Percentiles rank a stretch among this genome's conserved stretches.
phyloP scores from a whole-genome alignment of 148 eudicot species.

The Polygonum aviculare region DNA sequence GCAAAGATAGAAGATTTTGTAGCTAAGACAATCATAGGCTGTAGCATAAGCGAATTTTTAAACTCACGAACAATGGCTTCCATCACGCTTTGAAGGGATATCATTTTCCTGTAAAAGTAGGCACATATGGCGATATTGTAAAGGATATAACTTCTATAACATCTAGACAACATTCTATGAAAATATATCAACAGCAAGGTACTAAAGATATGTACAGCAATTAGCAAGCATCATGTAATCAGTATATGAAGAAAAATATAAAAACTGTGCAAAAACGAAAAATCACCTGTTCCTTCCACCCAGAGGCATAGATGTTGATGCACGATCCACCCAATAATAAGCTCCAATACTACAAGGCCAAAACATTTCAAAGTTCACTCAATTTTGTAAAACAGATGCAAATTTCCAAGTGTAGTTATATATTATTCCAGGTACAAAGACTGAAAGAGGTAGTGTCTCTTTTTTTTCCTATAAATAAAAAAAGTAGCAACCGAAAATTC shows the following conservation, averaged over 20 bases:
- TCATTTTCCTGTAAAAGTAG: constrained; percentile 40
- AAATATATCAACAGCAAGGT: neutral
- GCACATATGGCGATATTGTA: neutral
- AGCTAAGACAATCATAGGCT: constrained; percentile 84
- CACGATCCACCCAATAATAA: constrained; percentile 84
- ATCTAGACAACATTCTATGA: neutral
- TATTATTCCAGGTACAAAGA: neutral
- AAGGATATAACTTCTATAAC: neutral
- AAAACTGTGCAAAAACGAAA: neutral
- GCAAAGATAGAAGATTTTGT: constrained; percentile 53
- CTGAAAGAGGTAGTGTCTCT: neutral
- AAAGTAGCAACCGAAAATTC: neutral
- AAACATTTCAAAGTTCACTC: constrained; percentile 4
- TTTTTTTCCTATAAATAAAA: neutral
- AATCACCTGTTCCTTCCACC: constrained; percentile 46
- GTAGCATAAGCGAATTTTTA: constrained; percentile 39
- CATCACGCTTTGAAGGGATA: constrained; percentile 66
- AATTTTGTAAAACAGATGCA: neutral
- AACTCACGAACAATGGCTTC: constrained; percentile 69
- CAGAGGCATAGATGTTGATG: constrained; percentile 53
- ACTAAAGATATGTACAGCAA: neutral
- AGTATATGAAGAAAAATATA: neutral
- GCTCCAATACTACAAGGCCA: constrained; percentile 62
- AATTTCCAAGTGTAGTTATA: neutral
- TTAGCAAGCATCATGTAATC: neutral